Evolutionary conservation across 106 monocot species (phyloP).

Genomic region (Platanthera zijinensis): DNA sequence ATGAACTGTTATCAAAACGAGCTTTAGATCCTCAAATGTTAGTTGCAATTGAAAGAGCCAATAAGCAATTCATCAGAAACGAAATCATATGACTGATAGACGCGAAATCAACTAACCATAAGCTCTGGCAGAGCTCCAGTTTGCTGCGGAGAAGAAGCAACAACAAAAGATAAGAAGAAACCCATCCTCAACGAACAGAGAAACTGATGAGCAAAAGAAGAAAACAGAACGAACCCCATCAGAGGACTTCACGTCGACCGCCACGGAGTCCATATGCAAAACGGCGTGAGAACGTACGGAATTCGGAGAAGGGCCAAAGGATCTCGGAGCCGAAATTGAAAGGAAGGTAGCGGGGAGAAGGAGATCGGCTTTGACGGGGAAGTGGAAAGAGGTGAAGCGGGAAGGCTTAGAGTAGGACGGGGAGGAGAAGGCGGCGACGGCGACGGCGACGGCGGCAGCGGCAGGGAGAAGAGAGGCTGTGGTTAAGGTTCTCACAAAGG

Average conservation of each 20-base stretch:
- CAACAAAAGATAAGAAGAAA: background rate
- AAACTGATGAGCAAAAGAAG: background rate
- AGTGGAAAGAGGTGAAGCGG: background rate
- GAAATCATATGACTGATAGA: background rate
- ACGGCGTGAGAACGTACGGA: background rate
- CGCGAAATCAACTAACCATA: conserved; percentile 4
- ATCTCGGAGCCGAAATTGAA: background rate
- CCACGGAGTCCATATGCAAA: conserved; percentile 2
- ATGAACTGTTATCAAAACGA: background rate
- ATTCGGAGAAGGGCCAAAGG: background rate
- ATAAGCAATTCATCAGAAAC: background rate
- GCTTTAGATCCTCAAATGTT: background rate
- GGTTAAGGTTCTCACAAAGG: background rate
- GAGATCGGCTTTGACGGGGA: background rate
- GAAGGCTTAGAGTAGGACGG: background rate
- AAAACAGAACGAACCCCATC: background rate
- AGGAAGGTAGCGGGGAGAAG: background rate
- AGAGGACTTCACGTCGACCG: background rate
- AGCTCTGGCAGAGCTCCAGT: conserved; percentile 1
- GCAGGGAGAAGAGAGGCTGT: conserved; percentile 3
- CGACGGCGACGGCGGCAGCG: background rate
- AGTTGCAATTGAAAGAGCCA: background rate
- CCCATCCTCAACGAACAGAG: background rate
- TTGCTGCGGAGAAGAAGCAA: conserved; percentile 4
- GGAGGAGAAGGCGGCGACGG: conserved; percentile 3